These are phyloP conservation scores for Penicillium cinerascens DNA, from an alignment of 495 filamentous ascomycete genomes.

Conservation along the genomic window DNA sequence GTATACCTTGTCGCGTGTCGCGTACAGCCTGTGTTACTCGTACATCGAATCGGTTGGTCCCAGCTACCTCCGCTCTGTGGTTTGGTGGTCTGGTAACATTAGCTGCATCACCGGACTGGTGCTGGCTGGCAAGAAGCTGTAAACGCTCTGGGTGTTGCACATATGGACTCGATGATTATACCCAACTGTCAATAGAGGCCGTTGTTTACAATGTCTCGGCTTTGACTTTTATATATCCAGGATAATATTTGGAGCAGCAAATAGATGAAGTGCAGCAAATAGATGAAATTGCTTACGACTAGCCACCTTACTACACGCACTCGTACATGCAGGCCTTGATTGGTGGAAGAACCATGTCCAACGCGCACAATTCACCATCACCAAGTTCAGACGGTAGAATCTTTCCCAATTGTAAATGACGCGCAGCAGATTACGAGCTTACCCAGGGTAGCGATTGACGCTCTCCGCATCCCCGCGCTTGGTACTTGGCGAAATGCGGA, in stretches of 20 bases:
- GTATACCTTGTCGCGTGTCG: slow-evolving; percentile 43
- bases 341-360: slow-evolving; percentile 15
- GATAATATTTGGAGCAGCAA: neutral
- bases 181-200: neutral
- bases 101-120: slow-evolving; percentile 34
- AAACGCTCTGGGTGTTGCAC: neutral
- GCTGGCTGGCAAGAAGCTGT: slow-evolving; percentile 28
- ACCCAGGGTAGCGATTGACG: neutral
- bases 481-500: slow-evolving; percentile 16
- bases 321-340: slow-evolving; percentile 4
- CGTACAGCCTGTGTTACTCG: slow-evolving; percentile 39
- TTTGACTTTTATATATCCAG: neutral
- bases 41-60: slow-evolving; percentile 28
- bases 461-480: slow-evolving; percentile 12
- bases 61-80: slow-evolving; percentile 40
- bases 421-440: neutral
- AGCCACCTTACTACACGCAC: too few species aligned
- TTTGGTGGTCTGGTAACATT: slow-evolving; percentile 49
- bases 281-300: too few species aligned
- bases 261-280: too few species aligned
- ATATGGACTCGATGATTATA: neutral
- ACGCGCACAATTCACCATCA: slow-evolving; percentile 12
- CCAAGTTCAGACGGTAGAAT: slow-evolving; percentile 13
- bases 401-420: slow-evolving; percentile 1
- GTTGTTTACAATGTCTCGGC: too few species aligned